Evolutionary conservation across 768 basidiomycete genomes (phyloP), one percentile per base, ranked within the genome.

Genomic region (Trametes elegans): DNA sequence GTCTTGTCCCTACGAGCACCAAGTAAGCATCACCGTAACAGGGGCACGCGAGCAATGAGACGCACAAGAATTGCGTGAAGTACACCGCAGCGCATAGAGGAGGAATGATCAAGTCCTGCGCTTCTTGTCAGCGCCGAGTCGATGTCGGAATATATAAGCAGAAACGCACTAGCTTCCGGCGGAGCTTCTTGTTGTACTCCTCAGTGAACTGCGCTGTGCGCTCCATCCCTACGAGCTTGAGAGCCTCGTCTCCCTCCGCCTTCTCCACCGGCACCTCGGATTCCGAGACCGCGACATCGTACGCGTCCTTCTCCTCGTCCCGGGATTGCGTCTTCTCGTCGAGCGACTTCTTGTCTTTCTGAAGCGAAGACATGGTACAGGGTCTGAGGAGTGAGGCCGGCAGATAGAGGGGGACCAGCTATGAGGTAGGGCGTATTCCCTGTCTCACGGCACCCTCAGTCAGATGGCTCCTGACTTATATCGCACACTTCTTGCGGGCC

Each of bases 41-140:
- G n/a, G 2, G 11, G 4, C 1, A 46, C 18, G 23, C 27, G 7
- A 7, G 5, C 1, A 32, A 18, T 41, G 23, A 7, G 5, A 58
- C 79, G 49, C 63, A 85, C 82, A 86, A 64, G 60, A 79, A 86
- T 61, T 87, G 83, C 0, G 81, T 82, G 64, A 87, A 87, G 66
- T 85, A 87, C 11, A 86, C 84, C 3, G 82, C 80, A 1, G 84
- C 83, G 58, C 79, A 79, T 13, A 83, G 67, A 3, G 82, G 77
- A 1, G 80, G 79, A 42, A 84, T 82, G 38, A 80, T 58, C 2
- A 71, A 48, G 62, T 83, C 82, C 80, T 81, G 49, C 3, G n/a
- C 19, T n/a, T n/a, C n/a, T n/a, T n/a, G 13, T 11, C 29, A 3
- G 3, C 21, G 21, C 41, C 34, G 24, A 21, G 24, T 34, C 24